Base-by-base conservation (phyloP, 768 basidiomycete genomes). In the Aureoboletus auriporus region DNA sequence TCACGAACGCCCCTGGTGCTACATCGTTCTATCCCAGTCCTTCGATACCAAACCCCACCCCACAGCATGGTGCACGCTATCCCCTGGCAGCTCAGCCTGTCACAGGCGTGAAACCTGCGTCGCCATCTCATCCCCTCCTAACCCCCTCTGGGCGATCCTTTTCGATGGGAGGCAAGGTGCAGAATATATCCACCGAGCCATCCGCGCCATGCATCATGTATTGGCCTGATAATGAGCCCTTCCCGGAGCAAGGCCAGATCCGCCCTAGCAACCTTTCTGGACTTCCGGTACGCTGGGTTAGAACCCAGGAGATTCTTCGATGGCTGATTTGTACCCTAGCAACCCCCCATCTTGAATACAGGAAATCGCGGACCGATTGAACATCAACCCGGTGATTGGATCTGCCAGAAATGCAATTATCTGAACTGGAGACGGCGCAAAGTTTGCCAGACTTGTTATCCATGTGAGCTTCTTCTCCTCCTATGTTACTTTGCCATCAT, bases 201-300 rank as follows among this genome's bases (percentile, higher is more conserved):
- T 63, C 82, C 42, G 58, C 71, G 27, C 86, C 89, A 4, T 89
- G 89, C 57, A 75, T 90, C 70, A 84, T 92, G 82, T 92, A 85
- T 58, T 93, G 90, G 90, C 89, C 90, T 5, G 89, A 91, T 65
- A 93, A 93, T 57, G 90, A 93, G 61, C 77, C 86, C 5, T 72
- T 89, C 52, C 90, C 90, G 1, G 84, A 87, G 55, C 83, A 80
- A 62, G 81, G 86, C 11, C 90, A 92, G 69, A 86, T 85, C 49
- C 74, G 87, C 4, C 87, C 85, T 0, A 75, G 70, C 51, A 73
- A 61, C 17, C 67, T 84, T 14, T 67, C 71, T 44, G 81, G 81
- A 14, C 56, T 82, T 31, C 72, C 79, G 43, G 86, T 85, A 60
- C 52, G 77, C 58, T 20, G 12, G 28, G 14, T 6, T 6, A 8